Conservation (phyloP, 2,329 filamentous ascomycete species). For the Colletotrichum falcatum region DNA sequence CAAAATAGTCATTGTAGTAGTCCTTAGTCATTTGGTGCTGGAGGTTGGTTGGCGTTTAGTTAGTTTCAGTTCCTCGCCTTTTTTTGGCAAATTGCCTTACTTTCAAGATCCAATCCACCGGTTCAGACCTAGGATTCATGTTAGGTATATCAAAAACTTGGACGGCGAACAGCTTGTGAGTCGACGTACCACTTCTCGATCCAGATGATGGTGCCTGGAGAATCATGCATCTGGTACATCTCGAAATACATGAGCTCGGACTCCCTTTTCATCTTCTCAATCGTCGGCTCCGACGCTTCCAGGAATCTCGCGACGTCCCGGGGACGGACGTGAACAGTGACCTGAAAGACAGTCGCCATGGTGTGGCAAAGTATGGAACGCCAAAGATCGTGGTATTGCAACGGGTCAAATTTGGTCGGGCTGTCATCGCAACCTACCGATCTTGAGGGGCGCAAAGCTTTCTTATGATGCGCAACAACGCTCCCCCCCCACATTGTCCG, state of each 20-base stretch:
- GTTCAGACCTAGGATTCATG: constrained; percentile 8
- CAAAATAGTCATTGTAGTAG: constrained; percentile 35
- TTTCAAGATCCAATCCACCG: constrained; percentile 36
- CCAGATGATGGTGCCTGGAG: constrained; percentile 35
- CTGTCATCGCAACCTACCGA: background rate
- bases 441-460: constrained; percentile 1
- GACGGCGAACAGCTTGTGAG: rapidly evolving
- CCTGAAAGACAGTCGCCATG: constrained; percentile 37
- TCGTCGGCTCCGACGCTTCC: constrained; percentile 25
- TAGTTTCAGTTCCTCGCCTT: rapidly evolving
- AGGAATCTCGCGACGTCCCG: constrained; percentile 32
- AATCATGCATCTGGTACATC: constrained; percentile 37
- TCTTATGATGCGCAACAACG: constrained; percentile 18
- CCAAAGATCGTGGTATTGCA: background rate
- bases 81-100: background rate
- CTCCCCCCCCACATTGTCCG: constrained; percentile 29
- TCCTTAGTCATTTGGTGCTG: constrained; percentile 39
- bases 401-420: background rate
- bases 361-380: background rate
- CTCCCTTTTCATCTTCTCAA: constrained; percentile 34
- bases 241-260: constrained; percentile 34
- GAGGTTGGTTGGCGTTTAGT: background rate
- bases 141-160: background rate
- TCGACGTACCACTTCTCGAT: constrained; percentile 30
- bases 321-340: constrained; percentile 32